Base-by-base conservation (phyloP, 805 yeast species). In the Hanseniaspora occidentalis region DNA sequence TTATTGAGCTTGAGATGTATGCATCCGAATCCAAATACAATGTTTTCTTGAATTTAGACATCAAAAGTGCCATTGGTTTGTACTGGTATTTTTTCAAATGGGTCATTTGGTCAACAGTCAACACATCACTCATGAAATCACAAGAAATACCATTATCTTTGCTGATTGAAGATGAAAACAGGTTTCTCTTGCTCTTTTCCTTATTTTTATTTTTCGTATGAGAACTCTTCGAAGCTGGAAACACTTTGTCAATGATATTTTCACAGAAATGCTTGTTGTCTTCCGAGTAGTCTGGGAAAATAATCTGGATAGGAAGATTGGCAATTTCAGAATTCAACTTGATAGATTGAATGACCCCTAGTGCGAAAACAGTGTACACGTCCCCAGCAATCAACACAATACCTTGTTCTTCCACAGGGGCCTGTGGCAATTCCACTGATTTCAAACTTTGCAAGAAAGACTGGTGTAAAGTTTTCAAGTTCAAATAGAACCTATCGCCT, bases 341-440 rank as follows among this genome's bases (percentile, higher is more conserved):
- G 27, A 83, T 57, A 45, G 78, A 69, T 50, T 71, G 71, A 41
- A 84, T 69, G 9, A 83, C 74, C 18, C 81, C 61, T 29, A 81
- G 60, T 6, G 84, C 73, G 50, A 79, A 66, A 70, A 88, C 78
- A 45, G 81, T 75, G 58, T 75, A 81, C 49, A 71, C 72, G 3
- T 88, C 92, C 35, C 94, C 94, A 26, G 88, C 92, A 21, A 82
- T 86, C 50, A 67, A 76, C 20, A 73, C 88, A n/a, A 31, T 31
- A n/a, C 34, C 34, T 17, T 14, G 20, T 31, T 31, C 17, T 25
- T 25, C 29, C n/a, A 14, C n/a, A 25, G n/a, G n/a, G n/a, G n/a
- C n/a, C n/a, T n/a, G n/a, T n/a, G n/a, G n/a, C n/a, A n/a, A n/a
- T n/a, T n/a, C n/a, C n/a, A n/a, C n/a, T n/a, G n/a, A n/a, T n/a